phyloP scores from a whole-genome alignment of 768 basidiomycete species.

The Boletus pseudo-olivaceus region DNA sequence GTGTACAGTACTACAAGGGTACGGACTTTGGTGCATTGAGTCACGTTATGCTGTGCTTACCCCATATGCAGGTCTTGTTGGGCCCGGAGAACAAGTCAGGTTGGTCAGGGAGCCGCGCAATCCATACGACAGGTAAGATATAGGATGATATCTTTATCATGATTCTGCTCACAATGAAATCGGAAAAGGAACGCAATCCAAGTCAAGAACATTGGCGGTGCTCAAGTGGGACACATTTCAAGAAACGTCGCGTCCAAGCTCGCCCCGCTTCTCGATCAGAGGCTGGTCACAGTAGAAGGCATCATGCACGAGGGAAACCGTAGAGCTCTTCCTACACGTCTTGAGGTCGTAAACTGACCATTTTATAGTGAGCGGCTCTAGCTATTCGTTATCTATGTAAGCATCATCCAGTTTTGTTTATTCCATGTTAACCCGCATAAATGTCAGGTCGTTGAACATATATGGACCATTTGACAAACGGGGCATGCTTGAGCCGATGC shows the following conservation, averaged over 20 bases:
- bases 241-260: slow-evolving; percentile 54
- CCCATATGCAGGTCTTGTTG: slow-evolving; percentile 63
- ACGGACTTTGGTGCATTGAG: background rate
- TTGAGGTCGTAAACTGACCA: slow-evolving; percentile 1
- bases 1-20: slow-evolving; percentile 82
- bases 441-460: slow-evolving; percentile 59
- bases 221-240: slow-evolving; percentile 82
- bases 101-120: slow-evolving; percentile 67
- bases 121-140: slow-evolving; percentile 56
- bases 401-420: slow-evolving; percentile 10
- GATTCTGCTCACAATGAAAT: background rate
- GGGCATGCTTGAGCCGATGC: slow-evolving; percentile 54
- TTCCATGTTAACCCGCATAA: background rate
- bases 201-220: slow-evolving; percentile 70
- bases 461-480: slow-evolving; percentile 66
- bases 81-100: slow-evolving; percentile 70
- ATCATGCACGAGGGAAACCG: slow-evolving; percentile 62
- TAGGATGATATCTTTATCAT: background rate
- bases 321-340: slow-evolving; percentile 25
- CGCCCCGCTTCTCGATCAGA: slow-evolving; percentile 67
- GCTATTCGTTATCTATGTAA: slow-evolving; percentile 63
- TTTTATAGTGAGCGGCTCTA: slow-evolving; percentile 39
- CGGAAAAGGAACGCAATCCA: slow-evolving; percentile 66
- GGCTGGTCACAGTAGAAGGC: slow-evolving; percentile 68
- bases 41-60: slow-evolving; percentile 1